Conservation (phyloP, 2,329 filamentous ascomycete genomes). For the Mycosphaerella arachidis region DNA sequence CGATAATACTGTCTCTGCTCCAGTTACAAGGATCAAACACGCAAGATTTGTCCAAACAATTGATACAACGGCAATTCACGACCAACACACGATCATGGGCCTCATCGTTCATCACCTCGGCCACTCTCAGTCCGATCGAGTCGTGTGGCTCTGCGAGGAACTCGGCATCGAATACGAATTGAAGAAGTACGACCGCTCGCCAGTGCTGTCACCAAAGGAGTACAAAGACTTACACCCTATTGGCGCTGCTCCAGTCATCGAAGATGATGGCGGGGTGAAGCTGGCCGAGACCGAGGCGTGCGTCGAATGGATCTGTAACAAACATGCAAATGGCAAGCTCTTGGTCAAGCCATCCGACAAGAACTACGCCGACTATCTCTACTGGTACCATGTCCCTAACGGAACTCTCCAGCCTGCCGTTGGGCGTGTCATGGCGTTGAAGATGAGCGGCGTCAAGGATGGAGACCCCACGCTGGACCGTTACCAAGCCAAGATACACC, state of each 20-base stretch:
- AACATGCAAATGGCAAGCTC: constrained; percentile 50
- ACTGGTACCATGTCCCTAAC: constrained; percentile 51
- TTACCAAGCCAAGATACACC: constrained; percentile 34
- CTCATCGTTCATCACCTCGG: constrained; percentile 37
- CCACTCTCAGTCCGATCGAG: constrained; percentile 59
- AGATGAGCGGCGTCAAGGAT: constrained; percentile 22
- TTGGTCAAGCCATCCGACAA: constrained; percentile 43
- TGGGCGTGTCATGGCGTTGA: constrained; percentile 30
- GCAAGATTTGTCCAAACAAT: too few species aligned
- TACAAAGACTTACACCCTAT: constrained; percentile 38
- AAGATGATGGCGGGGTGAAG: constrained; percentile 42
- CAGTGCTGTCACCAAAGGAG: constrained; percentile 34
- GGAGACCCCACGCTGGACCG: constrained; percentile 32
- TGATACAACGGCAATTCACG: neutral
- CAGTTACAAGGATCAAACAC: neutral
- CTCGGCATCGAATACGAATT: constrained; percentile 53
- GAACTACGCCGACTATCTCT: constrained; percentile 58
- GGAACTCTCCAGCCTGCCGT: constrained; percentile 38
- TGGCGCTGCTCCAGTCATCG: constrained; percentile 57
- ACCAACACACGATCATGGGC: constrained; percentile 24
- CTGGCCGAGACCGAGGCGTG: constrained; percentile 59
- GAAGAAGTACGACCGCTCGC: constrained; percentile 44
- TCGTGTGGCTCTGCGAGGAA: constrained; percentile 63
- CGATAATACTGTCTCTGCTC: neutral
- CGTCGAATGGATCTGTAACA: constrained; percentile 58